Evolutionary conservation across 345 rosid species (phyloP).

Genomic region (Lagerstroemia speciosa): DNA sequence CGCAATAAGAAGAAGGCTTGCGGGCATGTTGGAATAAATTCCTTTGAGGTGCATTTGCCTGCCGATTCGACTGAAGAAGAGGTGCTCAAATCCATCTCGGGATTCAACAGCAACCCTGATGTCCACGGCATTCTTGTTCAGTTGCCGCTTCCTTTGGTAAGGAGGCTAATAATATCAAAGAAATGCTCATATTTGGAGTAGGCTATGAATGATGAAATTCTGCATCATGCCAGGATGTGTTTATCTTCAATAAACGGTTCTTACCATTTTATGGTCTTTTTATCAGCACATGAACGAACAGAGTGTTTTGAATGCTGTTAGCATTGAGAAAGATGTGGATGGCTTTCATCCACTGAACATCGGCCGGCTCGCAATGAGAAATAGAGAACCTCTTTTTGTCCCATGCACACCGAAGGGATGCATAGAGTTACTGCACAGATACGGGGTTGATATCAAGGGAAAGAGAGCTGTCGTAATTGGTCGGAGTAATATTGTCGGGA

Average conservation of each 20-base stretch:
- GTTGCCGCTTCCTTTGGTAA: constrained; percentile 71
- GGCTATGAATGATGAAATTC: neutral
- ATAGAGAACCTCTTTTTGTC: constrained; percentile 70
- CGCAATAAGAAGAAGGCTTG: constrained; percentile 87
- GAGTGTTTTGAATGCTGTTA: constrained; percentile 60
- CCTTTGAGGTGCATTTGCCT: constrained; percentile 52
- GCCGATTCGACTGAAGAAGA: constrained; percentile 57
- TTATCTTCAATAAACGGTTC: neutral
- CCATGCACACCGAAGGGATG: constrained; percentile 96
- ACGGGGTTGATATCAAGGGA: constrained; percentile 64
- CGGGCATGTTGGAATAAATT: constrained; percentile 65
- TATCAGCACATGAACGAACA: constrained; percentile 75
- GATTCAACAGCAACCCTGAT: constrained; percentile 53
- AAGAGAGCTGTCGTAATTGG: constrained; percentile 81
- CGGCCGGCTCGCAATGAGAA: constrained; percentile 80
- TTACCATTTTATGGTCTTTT: constrained; percentile 1
- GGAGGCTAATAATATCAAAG: constrained; percentile 6
- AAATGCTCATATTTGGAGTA: neutral
- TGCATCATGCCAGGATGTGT: neutral
- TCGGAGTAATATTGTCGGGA: constrained; percentile 89
- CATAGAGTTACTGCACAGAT: constrained; percentile 70
- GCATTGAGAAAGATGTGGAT: constrained; percentile 79
- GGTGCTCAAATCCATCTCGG: constrained; percentile 46
- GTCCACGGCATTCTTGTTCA: constrained; percentile 95
- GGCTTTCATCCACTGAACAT: constrained; percentile 85